Conservation (phyloP, 768 basidiomycete species). For the Podaxis sp. region DNA sequence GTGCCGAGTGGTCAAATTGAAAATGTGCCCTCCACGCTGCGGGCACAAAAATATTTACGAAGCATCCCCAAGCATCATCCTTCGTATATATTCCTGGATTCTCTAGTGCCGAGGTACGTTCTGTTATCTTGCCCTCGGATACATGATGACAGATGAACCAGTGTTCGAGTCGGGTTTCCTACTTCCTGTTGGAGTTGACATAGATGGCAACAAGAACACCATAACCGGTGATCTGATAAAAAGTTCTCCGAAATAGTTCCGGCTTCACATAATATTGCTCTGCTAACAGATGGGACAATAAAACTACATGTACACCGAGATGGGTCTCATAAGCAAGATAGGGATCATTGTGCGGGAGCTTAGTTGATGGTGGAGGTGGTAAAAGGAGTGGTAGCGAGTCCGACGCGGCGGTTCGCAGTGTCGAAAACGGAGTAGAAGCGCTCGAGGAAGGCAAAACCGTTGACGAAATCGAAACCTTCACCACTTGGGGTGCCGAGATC, state of each 20-base stretch:
- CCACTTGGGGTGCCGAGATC: slow-evolving; percentile 53
- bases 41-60: too few relatives aligned
- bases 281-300: slow-evolving; percentile 18
- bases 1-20: neutral
- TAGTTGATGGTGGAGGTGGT: slow-evolving; percentile 47
- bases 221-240: neutral
- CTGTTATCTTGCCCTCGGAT: too few relatives aligned
- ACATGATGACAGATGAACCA: too few relatives aligned
- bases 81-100: too few relatives aligned
- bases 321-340: neutral
- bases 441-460: slow-evolving; percentile 37
- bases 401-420: slow-evolving; percentile 53
- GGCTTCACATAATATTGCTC: neutral
- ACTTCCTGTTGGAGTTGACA: neutral
- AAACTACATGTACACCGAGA: neutral
- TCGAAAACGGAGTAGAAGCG: slow-evolving; percentile 71
- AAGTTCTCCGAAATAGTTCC: neutral
- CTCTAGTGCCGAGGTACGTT: too few relatives aligned
- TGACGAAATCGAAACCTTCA: slow-evolving; percentile 64
- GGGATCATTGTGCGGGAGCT: slow-evolving; percentile 7
- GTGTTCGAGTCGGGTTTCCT: too few relatives aligned
- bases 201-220: neutral
- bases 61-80: too few relatives aligned
- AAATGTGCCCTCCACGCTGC: too few relatives aligned
- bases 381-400: slow-evolving; percentile 53